Evolutionary conservation across 805 yeast genomes (phyloP), one percentile per base, ranked within the genome.

Genomic region (Teunomyces aglyptinius): DNA sequence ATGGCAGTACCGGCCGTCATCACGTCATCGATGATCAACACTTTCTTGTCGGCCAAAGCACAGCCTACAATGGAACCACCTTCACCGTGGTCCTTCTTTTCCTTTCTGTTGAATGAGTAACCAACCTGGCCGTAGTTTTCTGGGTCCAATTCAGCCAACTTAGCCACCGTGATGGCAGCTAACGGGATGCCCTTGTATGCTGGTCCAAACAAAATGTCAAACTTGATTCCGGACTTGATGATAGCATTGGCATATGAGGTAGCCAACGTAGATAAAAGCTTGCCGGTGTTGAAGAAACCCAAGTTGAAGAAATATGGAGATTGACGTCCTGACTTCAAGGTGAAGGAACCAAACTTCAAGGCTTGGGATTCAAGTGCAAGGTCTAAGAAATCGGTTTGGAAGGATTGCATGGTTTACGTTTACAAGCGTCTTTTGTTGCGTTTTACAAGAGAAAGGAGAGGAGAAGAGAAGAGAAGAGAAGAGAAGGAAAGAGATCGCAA

Each of bases 1-100:
- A 91, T 90, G 42, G 99, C 98, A 49, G 98, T 94, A 34, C 99
- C 99, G 1, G 98, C 98, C 49, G 98, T 92, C 84, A 92, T 91
- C 36, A 94, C 97, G 60, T 92, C 99, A 67, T 94, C 99, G 51
- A 92, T 89, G 58, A 94, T 88, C 58, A 94, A 72, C 19, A 92
- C 81, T 50, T 77, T 77, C 66, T 91, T 86, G 41, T 79, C 86
- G 50, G 77, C 76, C 57, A 92, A 77, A 5, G 81, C 67, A 39
- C 86, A 82, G 31, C 99, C 99, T 35, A 94, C 98, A 57, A 92
- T 87, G 47, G 80, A 80, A 11, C 99, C 99, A 55, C 98, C 99
- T 72, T 92, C 99, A 47, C 99, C 99, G 63, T 92, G 99, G 63
- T 91, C 97, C 71, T 92, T 92, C 75, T 86, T 86, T 68, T 90